A percentile compares a stretch with the other conserved stretches of the same genome.
Evolutionary conservation across 768 basidiomycete genomes (phyloP).

Genomic region (Hygrophorus russula): DNA sequence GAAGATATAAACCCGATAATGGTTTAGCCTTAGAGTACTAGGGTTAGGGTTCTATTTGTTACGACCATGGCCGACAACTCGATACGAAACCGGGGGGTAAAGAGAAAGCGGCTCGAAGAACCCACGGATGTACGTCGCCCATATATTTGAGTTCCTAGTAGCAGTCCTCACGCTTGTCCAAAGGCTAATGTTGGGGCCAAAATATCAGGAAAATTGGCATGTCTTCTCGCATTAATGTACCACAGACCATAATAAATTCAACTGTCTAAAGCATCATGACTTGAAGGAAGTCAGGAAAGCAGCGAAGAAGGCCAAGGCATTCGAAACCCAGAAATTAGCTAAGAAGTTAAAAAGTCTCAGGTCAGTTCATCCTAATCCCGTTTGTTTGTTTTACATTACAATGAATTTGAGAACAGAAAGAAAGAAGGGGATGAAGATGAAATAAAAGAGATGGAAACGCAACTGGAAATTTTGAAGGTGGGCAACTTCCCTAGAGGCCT

Average conservation of each 20-base stretch:
- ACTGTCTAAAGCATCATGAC: slow-evolving; percentile 52
- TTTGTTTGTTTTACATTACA: slow-evolving; percentile 1
- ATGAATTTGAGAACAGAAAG: slow-evolving; percentile 16
- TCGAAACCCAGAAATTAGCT: slow-evolving; percentile 74
- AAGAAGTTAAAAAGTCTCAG: slow-evolving; percentile 68
- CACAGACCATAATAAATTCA: background rate
- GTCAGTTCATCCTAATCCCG: slow-evolving; percentile 22
- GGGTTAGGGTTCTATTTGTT: no score
- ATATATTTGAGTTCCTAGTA: background rate
- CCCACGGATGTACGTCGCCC: background rate
- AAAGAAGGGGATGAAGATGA: slow-evolving; percentile 26
- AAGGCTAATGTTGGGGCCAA: slow-evolving; percentile 31
- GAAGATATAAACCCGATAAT: no score
- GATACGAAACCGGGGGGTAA: slow-evolving; percentile 4
- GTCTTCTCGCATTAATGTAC: slow-evolving; percentile 13
- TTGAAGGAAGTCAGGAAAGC: slow-evolving; percentile 63
- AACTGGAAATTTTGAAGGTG: slow-evolving; percentile 62
- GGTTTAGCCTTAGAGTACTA: no score
- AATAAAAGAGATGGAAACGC: slow-evolving; percentile 40
- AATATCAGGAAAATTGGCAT: slow-evolving; percentile 45
- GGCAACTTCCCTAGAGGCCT: slow-evolving; percentile 3
- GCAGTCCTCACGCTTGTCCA: background rate
- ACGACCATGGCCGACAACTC: background rate
- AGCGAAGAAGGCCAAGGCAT: slow-evolving; percentile 70
- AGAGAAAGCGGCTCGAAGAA: slow-evolving; percentile 5